A percentile compares a stretch with the other conserved stretches of the same genome.
Evolutionary conservation across 441 rosid genomes (phyloP).

Genomic region (Mallotus repandus): DNA sequence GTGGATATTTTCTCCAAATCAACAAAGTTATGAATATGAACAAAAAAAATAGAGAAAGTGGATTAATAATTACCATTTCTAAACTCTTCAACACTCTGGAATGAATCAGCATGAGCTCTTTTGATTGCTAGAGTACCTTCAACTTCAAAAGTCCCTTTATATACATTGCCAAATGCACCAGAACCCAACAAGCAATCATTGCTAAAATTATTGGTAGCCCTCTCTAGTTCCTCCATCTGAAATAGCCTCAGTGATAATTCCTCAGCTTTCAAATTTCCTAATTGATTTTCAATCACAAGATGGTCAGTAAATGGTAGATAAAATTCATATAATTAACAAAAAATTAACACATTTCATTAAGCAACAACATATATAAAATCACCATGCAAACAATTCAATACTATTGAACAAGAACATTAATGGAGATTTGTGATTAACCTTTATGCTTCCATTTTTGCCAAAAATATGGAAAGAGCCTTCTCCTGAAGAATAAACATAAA

Average conservation of each 20-base stretch:
- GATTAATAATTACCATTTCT: constrained; percentile 48
- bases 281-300: not conserved
- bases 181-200: constrained; percentile 49
- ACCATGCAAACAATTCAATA: not conserved
- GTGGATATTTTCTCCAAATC: not conserved
- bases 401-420: not conserved
- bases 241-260: constrained; percentile 42
- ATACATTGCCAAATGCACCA: constrained; percentile 58
- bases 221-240: constrained; percentile 39
- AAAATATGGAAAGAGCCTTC: constrained; percentile 33
- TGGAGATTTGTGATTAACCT: constrained; percentile 28
- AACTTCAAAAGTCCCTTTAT: constrained; percentile 42
- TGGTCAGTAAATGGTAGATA: not conserved
- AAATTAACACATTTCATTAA: too few relatives aligned
- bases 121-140: constrained; percentile 55
- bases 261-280: constrained; percentile 40
- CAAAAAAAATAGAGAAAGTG: not conserved
- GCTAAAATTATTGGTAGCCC: constrained; percentile 50
- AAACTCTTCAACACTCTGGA: constrained; percentile 57
- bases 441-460: constrained; percentile 9
- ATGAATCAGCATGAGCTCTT: constrained; percentile 50
- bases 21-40: not conserved
- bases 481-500: constrained; percentile 31
- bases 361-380: too few relatives aligned
- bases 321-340: not conserved